A percentile compares a stretch with the other conserved stretches of the same genome.
phyloP scores from a whole-genome alignment of 2,329 filamentous ascomycete genomes.

The Colletotrichum navitas region DNA sequence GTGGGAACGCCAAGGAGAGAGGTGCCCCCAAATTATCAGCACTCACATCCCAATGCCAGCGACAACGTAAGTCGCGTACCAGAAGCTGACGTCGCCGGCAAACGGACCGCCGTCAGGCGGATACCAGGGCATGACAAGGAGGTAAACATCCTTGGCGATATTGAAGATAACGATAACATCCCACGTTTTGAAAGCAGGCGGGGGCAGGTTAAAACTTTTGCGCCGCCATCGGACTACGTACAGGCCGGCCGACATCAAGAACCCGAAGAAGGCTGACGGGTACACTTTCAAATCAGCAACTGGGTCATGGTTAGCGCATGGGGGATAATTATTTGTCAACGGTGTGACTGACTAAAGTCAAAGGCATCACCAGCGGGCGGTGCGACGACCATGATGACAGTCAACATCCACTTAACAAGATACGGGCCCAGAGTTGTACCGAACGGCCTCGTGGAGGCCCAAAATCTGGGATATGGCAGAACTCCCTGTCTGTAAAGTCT shows the following conservation, averaged over 20 bases:
- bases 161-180: not conserved
- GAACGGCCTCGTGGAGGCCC: not conserved
- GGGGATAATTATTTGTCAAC: fast-evolving
- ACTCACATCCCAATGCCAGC: constrained; percentile 71
- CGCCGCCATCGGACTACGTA: not conserved
- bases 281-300: not conserved
- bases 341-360: not conserved
- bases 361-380: not conserved
- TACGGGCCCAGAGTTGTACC: not conserved
- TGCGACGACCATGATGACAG: not conserved
- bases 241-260: not conserved
- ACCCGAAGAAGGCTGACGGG: not conserved
- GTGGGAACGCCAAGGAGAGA: not conserved
- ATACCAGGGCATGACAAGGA: constrained; percentile 79
- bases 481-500: not conserved
- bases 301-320: not conserved
- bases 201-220: not conserved
- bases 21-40: constrained; percentile 48
- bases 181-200: not conserved
- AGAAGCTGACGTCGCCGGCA: constrained; percentile 64
- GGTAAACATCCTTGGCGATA: constrained; percentile 61
- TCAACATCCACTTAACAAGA: not conserved
- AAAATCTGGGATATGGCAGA: not conserved
- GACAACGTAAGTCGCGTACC: constrained; percentile 77
- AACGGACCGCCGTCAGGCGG: constrained; percentile 70